Base-by-base conservation (phyloP, 139 green algal genomes). In the Chlorella sp. region DNA sequence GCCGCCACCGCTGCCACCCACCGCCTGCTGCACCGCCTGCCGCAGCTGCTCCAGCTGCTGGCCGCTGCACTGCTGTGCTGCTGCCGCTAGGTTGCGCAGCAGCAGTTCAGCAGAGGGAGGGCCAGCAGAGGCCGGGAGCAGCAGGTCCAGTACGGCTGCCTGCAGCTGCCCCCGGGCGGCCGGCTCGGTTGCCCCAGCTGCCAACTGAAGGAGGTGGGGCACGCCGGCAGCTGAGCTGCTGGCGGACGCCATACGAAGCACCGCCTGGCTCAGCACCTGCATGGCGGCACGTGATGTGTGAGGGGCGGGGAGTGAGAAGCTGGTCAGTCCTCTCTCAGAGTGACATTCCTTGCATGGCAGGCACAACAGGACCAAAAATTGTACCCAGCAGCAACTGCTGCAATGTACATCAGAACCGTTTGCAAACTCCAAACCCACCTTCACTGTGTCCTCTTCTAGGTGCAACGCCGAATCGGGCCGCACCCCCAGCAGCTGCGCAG, bases 381-480 rank as follows among this genome's bases (percentile, higher is more conserved):
- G n/a, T n/a, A n/a, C n/a, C n/a, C n/a, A n/a, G n/a, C n/a, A n/a
- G n/a, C n/a, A n/a, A n/a, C n/a, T n/a, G n/a, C n/a, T n/a, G n/a
- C n/a, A n/a, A n/a, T n/a, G n/a, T n/a, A n/a, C n/a, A n/a, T n/a
- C n/a, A n/a, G n/a, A n/a, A n/a, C n/a, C n/a, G 44, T 11, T 7
- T 11, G 11, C 7, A 55, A 11, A 23, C 2, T 60, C 12, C 21
- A 15, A 9, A 21, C 26, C 4, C 23, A 70, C 74, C 74, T 81
- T 25, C 2, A 38, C 5, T 1, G 30, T 57, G 18, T 69, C 76
- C 36, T 82, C 76, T 20, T 36, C 60, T 15, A 28, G 57, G 60
- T 72, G 76, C 36, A 82, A 38, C 23, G 60, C 76, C 16, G 76
- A 82, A 36, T 82, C 76, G 2, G 76, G 76, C 23, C 76, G 56